These are phyloP conservation scores for Coemansia sp. DNA, from an alignment of 192 early-diverging fungal genomes.

Conservation along the genomic window DNA sequence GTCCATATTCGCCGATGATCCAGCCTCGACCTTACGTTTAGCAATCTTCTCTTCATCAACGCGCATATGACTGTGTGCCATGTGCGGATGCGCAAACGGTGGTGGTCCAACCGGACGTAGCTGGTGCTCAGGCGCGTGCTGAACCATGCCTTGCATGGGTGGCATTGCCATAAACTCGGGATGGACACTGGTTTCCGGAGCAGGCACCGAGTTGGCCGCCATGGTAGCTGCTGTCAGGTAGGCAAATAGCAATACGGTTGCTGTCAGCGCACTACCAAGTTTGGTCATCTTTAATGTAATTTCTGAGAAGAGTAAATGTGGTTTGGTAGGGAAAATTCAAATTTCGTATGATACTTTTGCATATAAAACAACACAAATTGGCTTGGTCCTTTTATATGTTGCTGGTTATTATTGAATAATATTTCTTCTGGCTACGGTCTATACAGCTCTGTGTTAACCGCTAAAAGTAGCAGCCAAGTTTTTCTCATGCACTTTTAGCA, in stretches of 20 bases:
- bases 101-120: background rate
- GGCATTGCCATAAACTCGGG: background rate
- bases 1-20: background rate
- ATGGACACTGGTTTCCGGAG: background rate
- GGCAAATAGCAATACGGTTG: background rate
- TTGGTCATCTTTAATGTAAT: background rate
- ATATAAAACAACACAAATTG: too few species aligned
- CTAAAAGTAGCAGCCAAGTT: background rate
- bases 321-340: background rate
- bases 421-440: background rate
- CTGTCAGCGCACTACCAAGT: background rate
- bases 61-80: background rate
- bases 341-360: background rate
- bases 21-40: background rate
- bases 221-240: background rate
- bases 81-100: background rate
- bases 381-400: background rate
- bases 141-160: background rate
- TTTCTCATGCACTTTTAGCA: background rate
- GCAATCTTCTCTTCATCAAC: background rate
- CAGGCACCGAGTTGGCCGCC: background rate
- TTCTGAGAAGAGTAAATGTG: background rate
- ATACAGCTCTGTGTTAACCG: background rate
- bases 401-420: background rate
- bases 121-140: background rate